Percentiles rank a stretch among this genome's conserved stretches.
phyloP scores from a whole-genome alignment of 345 rosid genomes.

The Streptanthus diversifolius region DNA sequence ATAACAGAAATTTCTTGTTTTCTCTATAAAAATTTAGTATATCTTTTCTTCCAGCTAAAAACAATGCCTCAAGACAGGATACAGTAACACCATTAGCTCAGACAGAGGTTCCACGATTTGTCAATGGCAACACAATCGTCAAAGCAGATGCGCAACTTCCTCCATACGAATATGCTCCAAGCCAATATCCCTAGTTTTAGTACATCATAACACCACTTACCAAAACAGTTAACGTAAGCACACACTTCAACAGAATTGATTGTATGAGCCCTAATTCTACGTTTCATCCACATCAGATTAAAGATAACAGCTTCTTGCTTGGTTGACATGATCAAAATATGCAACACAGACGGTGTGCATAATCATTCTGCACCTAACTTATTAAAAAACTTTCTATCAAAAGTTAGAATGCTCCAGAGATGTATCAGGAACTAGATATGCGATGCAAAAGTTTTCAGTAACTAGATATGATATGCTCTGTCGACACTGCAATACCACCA shows the following conservation, averaged over 20 bases:
- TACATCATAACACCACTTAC: conserved; percentile 15
- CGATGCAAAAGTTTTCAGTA: too few relatives aligned
- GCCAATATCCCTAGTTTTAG: conserved; percentile 3
- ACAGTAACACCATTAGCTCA: background rate
- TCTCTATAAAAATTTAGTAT: background rate
- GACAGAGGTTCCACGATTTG: background rate
- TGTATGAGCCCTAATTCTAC: background rate
- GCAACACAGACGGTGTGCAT: background rate
- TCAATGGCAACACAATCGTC: background rate
- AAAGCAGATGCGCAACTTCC: background rate
- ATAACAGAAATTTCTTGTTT: background rate
- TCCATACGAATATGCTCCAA: conserved; percentile 2
- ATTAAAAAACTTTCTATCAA: background rate
- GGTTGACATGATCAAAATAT: background rate
- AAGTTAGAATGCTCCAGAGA: background rate
- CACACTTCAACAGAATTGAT: background rate
- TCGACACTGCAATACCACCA: conserved; percentile 22
- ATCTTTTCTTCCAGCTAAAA: background rate
- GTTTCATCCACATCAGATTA: background rate
- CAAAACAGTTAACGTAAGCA: conserved; percentile 1
- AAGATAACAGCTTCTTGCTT: background rate
- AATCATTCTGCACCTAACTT: background rate
- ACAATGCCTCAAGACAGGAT: background rate
- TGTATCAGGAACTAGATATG: background rate
- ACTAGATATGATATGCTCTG: background rate